Evolutionary conservation across 1,139 yeast species (phyloP), one percentile per base, ranked within the genome.

Genomic region (Geotrichum restrictum): DNA sequence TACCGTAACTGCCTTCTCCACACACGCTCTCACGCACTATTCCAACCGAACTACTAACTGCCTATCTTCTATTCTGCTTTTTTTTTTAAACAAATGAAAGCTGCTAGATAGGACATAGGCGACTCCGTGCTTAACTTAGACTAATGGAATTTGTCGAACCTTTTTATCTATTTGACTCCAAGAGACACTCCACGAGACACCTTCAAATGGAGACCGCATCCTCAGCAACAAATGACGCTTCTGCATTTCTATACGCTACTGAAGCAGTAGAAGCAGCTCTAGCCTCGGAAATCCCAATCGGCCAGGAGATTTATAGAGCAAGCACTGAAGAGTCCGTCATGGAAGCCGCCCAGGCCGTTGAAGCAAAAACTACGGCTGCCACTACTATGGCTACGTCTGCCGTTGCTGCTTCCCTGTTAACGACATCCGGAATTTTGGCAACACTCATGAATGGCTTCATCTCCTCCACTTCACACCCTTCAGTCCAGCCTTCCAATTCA

Each of bases 61-160:
- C n/a, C n/a, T n/a, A n/a, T n/a, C n/a, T n/a, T n/a, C n/a, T n/a
- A n/a, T n/a, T n/a, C n/a, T n/a, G n/a, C n/a, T n/a, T n/a, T n/a
- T n/a, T n/a, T n/a, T 34, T 5, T 11, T 34, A 6, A 11, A 11
- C 37, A 16, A 5, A 34, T 34, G 37, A 34, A 34, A 34, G 37
- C 37, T 3, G 18, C 18, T 24, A 8, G 29, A 24, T 24, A 24
- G 29, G 8, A 5, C 29, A 24, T 5, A 24, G 8, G 29, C 29
- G 29, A 24, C n/a, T n/a, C 21, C 22, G 41, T 22, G 41, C 41
- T 38, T 38, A 18, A 14, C 24, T 16, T 8, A 13, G 19, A 19
- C 3, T 19, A 18, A 49, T 49, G 53, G 48, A 49, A 14, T 32
- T 34, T 45, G 45, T 49, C n/a, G 53, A 49, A 49, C 49, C 49